Conservation (phyloP, 2,329 filamentous ascomycete genomes). For the Ophiostoma sp. region DNA sequence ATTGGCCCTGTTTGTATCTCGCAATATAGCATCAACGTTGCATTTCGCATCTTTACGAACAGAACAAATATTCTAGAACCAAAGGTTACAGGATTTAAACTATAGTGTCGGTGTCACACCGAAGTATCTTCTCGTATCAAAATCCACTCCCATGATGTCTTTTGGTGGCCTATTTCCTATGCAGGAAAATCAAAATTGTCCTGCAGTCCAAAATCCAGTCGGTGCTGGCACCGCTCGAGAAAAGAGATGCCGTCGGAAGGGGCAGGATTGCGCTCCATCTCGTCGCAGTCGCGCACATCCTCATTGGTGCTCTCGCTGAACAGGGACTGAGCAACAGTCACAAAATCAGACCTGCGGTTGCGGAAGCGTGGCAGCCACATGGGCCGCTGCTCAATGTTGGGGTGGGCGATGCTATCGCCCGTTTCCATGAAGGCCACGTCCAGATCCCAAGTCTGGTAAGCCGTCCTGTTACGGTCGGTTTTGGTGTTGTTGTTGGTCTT, state of each 20-base stretch:
- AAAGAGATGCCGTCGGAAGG: neutral
- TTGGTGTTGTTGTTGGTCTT: neutral
- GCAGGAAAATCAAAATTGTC: constrained; percentile 20
- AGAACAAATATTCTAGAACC: neutral
- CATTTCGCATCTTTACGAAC: neutral
- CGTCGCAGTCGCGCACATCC: neutral
- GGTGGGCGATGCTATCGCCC: constrained; percentile 33
- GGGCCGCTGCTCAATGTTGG: constrained; percentile 25
- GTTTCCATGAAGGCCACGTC: constrained; percentile 34
- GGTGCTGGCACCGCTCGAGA: constrained; percentile 23
- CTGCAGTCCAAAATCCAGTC: constrained; percentile 28
- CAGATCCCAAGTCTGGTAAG: constrained; percentile 27
- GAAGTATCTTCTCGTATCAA: neutral
- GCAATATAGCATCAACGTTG: too few relatives aligned
- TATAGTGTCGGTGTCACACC: neutral
- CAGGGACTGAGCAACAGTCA: neutral
- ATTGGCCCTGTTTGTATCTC: neutral
- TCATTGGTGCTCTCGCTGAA: neutral
- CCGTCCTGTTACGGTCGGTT: neutral
- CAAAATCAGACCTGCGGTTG: neutral
- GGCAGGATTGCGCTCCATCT: neutral
- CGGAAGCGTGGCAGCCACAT: constrained; percentile 31
- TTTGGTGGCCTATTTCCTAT: neutral
- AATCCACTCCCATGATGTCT: neutral
- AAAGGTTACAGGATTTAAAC: neutral